phyloP scores from a whole-genome alignment of 495 filamentous ascomycete species.

The Platismatia glauca region DNA sequence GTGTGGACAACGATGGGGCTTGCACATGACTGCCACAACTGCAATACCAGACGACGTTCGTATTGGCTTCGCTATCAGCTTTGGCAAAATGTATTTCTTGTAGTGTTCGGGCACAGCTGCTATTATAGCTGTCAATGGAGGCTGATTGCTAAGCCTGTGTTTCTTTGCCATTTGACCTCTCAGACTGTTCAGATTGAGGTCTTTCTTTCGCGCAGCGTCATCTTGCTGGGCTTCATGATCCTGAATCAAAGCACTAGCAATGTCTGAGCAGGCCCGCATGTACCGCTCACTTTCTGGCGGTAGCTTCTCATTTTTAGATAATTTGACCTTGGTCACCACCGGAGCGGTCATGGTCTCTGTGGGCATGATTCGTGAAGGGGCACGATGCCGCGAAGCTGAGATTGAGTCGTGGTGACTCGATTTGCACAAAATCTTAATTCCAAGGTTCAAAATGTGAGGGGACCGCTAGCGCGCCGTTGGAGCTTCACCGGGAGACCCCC shows the following conservation, averaged over 20 bases:
- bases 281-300: conserved; percentile 89
- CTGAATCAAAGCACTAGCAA: conserved; percentile 85
- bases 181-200: conserved; percentile 87
- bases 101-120: conserved; percentile 96
- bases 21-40: conserved; percentile 99
- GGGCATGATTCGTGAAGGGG: conserved; percentile 39
- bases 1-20: conserved; percentile 93
- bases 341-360: conserved; percentile 54
- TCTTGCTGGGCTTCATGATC: conserved; percentile 76
- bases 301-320: conserved; percentile 62
- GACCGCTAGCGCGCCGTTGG: conserved; percentile 11
- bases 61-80: conserved; percentile 93
- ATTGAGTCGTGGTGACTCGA: not conserved
- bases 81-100: conserved; percentile 97
- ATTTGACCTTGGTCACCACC: conserved; percentile 40
- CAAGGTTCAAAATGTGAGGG: not conserved
- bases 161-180: conserved; percentile 86
- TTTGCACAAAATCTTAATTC: not conserved
- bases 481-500: conserved; percentile 4
- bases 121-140: conserved; percentile 92
- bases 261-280: conserved; percentile 87
- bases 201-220: conserved; percentile 59
- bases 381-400: not conserved
- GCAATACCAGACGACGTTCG: conserved; percentile 93
- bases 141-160: conserved; percentile 73